Evolutionary conservation across 345 rosid species (phyloP).

Genomic region (Erodium maritimum): DNA sequence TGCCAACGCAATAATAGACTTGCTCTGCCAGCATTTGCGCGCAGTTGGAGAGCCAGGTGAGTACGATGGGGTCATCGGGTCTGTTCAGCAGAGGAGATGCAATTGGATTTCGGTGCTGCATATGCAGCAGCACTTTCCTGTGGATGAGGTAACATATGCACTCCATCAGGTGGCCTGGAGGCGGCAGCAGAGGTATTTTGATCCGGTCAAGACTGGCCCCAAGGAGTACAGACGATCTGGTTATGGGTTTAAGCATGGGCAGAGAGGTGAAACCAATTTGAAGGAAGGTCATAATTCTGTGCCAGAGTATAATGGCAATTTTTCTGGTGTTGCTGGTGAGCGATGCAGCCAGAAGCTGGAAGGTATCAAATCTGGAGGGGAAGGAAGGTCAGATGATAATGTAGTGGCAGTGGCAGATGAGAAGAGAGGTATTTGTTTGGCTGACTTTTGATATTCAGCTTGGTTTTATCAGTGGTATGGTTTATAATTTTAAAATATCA

Average conservation of each 20-base stretch:
- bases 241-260: neutral
- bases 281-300: neutral
- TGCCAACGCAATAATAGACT: constrained; percentile 79
- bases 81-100: constrained; percentile 65
- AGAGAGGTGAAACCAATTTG: neutral
- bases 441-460: neutral
- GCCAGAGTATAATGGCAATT: neutral
- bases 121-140: constrained; percentile 73
- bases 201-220: neutral
- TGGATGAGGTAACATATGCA: constrained; percentile 39
- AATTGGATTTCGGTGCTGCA: constrained; percentile 65
- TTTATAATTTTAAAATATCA: too few relatives aligned
- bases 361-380: constrained; percentile 20
- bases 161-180: constrained; percentile 62
- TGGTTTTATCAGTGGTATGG: neutral
- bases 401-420: constrained; percentile 23
- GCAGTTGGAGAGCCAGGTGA: constrained; percentile 61
- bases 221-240: neutral
- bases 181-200: constrained; percentile 26
- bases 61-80: constrained; percentile 41
- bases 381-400: constrained; percentile 9
- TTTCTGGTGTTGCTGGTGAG: constrained; percentile 10
- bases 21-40: constrained; percentile 55
- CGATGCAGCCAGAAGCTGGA: constrained; percentile 30
- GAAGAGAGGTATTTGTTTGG: constrained; percentile 29